Percentiles rank a stretch among this genome's conserved stretches.
These are phyloP conservation scores for Fusarium siculi DNA, from an alignment of 2,329 filamentous ascomycete species.

Conservation along the genomic window DNA sequence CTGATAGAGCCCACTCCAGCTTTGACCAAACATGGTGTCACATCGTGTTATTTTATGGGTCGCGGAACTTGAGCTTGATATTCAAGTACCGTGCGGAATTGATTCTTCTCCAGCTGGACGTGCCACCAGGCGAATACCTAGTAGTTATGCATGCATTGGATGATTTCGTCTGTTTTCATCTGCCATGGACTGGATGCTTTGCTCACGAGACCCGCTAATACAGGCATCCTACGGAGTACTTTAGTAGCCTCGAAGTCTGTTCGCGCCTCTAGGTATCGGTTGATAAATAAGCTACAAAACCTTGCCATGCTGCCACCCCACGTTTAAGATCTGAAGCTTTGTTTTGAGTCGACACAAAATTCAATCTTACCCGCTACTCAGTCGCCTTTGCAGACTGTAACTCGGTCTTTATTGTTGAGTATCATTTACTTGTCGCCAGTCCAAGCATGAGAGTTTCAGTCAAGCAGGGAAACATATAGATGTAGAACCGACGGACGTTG, in stretches of 20 bases:
- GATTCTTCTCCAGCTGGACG: neutral
- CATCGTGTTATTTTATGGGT: slow-evolving; percentile 19
- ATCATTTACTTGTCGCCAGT: neutral
- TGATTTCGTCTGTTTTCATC: neutral
- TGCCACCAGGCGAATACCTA: neutral
- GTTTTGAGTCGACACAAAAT: neutral
- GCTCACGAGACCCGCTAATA: neutral
- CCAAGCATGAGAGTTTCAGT: neutral
- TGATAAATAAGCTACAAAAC: neutral
- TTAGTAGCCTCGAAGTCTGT: neutral
- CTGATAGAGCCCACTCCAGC: slow-evolving; percentile 15
- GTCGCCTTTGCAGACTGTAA: neutral
- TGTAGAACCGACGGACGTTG: neutral
- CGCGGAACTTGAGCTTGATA: neutral
- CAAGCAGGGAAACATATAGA: neutral
- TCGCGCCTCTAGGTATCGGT: neutral
- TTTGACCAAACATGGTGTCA: slow-evolving; percentile 5
- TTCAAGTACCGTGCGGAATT: neutral
- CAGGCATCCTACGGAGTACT: neutral
- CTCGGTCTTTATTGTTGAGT: no score
- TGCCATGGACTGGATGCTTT: neutral
- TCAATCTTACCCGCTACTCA: neutral
- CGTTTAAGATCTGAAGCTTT: neutral
- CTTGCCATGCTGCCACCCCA: neutral
- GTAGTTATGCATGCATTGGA: neutral